Conservation (phyloP, 2,329 filamentous ascomycete genomes). For the Dothideomycetes sp. region DNA sequence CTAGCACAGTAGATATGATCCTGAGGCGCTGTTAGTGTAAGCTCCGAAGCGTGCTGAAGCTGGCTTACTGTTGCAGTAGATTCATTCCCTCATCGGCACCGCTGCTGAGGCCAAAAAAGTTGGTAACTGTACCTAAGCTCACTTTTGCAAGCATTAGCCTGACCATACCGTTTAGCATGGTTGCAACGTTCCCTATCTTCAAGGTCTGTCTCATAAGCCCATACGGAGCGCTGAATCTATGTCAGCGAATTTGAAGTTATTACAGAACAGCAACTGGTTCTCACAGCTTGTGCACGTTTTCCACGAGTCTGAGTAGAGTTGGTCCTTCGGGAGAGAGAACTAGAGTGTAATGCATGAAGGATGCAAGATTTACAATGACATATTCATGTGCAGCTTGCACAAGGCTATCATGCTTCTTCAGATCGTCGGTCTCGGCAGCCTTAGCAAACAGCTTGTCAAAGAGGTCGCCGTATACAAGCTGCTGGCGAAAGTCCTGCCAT, state of each 20-base stretch:
- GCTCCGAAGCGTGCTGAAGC: no score
- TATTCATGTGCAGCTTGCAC: slow-evolving; percentile 56
- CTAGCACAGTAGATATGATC: slow-evolving; percentile 62
- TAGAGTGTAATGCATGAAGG: slow-evolving; percentile 62
- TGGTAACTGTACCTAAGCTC: slow-evolving; percentile 61
- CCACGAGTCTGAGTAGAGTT: slow-evolving; percentile 59
- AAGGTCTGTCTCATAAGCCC: slow-evolving; percentile 61
- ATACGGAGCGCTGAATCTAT: slow-evolving; percentile 42
- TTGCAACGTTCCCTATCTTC: slow-evolving; percentile 65
- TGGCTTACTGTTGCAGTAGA: slow-evolving; percentile 50
- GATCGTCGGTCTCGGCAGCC: slow-evolving; percentile 46
- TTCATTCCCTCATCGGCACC: slow-evolving; percentile 72
- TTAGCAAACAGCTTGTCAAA: slow-evolving; percentile 55
- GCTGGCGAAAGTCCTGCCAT: slow-evolving; percentile 57
- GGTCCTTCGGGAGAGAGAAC: slow-evolving; percentile 65
- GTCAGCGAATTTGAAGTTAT: background rate
- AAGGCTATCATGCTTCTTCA: slow-evolving; percentile 53
- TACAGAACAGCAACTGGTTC: background rate
- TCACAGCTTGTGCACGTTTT: slow-evolving; percentile 54
- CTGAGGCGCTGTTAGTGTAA: slow-evolving; percentile 25
- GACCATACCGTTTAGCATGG: slow-evolving; percentile 69
- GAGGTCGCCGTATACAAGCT: slow-evolving; percentile 56
- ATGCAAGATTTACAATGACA: slow-evolving; percentile 61
- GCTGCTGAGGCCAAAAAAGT: slow-evolving; percentile 65
- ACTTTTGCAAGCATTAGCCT: slow-evolving; percentile 66